These are phyloP conservation scores for Dictyostelium brefeldianum DNA, from an alignment of 78 protist genomes.

Conservation along the genomic window DNA sequence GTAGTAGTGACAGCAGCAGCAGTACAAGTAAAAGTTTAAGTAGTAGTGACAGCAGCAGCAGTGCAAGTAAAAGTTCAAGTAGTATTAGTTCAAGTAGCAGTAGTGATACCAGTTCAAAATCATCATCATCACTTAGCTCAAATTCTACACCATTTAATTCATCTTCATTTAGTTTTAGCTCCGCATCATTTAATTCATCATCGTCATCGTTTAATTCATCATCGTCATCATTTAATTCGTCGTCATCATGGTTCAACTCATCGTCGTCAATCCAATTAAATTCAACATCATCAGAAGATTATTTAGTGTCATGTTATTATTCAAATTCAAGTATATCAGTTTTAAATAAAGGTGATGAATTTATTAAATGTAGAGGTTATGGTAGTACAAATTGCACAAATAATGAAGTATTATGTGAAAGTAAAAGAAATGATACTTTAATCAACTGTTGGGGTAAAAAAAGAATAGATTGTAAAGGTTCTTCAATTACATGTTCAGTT, in stretches of 20 bases:
- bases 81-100: not conserved
- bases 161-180: not conserved
- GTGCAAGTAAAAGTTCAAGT: not conserved
- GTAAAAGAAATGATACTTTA: not conserved
- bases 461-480: not conserved
- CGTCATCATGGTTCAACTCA: not conserved
- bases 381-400: not conserved
- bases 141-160: not conserved
- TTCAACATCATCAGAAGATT: not conserved
- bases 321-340: not conserved
- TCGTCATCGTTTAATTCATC: not conserved
- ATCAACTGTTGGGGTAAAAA: slow-evolving; percentile 11
- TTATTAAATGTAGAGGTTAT: slow-evolving; percentile 13
- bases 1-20: not conserved
- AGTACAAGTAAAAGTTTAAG: not conserved
- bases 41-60: not conserved
- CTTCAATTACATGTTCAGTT: not conserved
- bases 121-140: not conserved
- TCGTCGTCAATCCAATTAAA: not conserved
- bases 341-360: not conserved
- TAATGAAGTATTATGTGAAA: not conserved
- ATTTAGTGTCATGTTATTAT: not conserved
- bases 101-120: not conserved
- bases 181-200: not conserved
- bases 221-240: not conserved